These are phyloP conservation scores for Xylariaceae sp. DNA, from an alignment of 2,329 filamentous ascomycete species.

Conservation along the genomic window DNA sequence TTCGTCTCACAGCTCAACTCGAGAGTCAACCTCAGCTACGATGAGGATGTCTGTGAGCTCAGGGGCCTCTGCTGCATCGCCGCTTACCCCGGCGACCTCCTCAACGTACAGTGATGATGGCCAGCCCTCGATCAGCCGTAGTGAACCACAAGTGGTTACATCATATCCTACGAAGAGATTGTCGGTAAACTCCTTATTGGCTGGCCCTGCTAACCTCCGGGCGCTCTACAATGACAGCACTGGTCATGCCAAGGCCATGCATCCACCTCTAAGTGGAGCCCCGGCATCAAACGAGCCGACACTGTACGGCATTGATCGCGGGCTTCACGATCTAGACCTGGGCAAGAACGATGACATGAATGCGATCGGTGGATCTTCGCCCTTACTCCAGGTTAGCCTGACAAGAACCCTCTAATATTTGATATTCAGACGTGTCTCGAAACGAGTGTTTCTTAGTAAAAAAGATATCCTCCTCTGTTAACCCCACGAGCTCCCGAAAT, in stretches of 20 bases:
- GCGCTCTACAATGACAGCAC: conserved; percentile 22
- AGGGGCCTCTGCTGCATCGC: conserved; percentile 31
- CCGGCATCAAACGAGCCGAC: conserved; percentile 34
- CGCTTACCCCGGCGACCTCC: conserved; percentile 38
- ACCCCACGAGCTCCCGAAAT: neutral
- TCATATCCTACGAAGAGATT: conserved; percentile 39
- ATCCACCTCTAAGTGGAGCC: conserved; percentile 26
- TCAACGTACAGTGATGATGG: conserved; percentile 37
- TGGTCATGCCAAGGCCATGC: conserved; percentile 23
- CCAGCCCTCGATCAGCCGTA: conserved; percentile 23
- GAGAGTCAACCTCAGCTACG: conserved; percentile 27
- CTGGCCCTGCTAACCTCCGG: conserved; percentile 40
- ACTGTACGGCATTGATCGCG: conserved; percentile 67
- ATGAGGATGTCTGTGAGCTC: conserved; percentile 26
- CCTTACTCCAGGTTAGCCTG: conserved; percentile 22
- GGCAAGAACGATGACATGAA: conserved; percentile 65
- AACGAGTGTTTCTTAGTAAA: neutral
- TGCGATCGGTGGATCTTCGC: conserved; percentile 50
- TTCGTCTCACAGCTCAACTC: conserved; percentile 30
- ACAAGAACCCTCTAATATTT: neutral
- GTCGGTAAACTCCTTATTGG: conserved; percentile 61
- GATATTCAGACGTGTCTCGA: neutral
- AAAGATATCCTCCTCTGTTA: neutral
- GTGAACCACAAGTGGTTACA: conserved; percentile 18
- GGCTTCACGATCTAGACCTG: conserved; percentile 63